Evolutionary conservation across 805 yeast genomes (phyloP).

Genomic region (Wickerhamomyces chambardii): DNA sequence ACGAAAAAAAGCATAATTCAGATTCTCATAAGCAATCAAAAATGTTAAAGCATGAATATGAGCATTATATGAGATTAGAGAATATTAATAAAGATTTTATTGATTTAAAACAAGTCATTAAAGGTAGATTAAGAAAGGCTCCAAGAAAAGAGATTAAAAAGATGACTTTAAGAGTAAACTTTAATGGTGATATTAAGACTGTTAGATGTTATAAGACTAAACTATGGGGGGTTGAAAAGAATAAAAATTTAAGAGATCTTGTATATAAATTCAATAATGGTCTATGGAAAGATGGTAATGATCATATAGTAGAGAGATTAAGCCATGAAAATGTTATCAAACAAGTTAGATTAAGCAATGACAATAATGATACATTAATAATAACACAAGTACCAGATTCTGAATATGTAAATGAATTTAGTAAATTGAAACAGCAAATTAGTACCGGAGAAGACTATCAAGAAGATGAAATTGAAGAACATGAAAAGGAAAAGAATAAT

Average conservation of each 20-base stretch:
- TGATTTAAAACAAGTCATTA: constrained; percentile 33
- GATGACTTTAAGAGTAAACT: constrained; percentile 56
- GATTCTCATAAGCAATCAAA: constrained; percentile 20
- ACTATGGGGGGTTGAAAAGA: constrained; percentile 86
- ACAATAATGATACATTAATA: constrained; percentile 7
- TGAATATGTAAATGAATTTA: too few species aligned
- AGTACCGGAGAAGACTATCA: too few species aligned
- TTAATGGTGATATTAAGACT: constrained; percentile 46
- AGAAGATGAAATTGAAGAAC: constrained; percentile 25
- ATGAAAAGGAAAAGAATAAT: constrained; percentile 35
- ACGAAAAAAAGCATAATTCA: constrained; percentile 29
- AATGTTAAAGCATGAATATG: constrained; percentile 29
- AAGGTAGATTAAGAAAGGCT: constrained; percentile 55
- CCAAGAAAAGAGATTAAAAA: constrained; percentile 41
- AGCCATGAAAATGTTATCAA: neutral
- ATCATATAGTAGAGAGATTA: constrained; percentile 65
- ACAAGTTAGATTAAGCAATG: constrained; percentile 5
- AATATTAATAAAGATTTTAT: constrained; percentile 26
- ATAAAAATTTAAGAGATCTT: constrained; percentile 50
- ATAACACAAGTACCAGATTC: constrained; percentile 7
- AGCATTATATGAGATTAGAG: constrained; percentile 25
- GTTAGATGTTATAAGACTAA: constrained; percentile 63
- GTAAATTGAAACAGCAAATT: too few species aligned
- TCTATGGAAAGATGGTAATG: constrained; percentile 73
- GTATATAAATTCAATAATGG: constrained; percentile 55